phyloP scores from a whole-genome alignment of 345 rosid species.

The Erysimum cheiranthoides region DNA sequence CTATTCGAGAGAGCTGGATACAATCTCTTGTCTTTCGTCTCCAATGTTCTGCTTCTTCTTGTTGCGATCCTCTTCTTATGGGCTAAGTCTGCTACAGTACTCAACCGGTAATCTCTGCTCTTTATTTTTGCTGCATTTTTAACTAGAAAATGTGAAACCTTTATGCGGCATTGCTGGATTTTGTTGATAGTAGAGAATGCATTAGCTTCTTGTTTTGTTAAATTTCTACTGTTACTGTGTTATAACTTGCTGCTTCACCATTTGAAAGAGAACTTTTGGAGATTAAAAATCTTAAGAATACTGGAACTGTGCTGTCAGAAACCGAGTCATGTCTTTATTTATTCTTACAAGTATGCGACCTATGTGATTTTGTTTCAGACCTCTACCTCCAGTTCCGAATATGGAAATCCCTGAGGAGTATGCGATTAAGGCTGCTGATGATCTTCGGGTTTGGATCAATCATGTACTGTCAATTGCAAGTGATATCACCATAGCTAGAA shows the following conservation, averaged over 20 bases:
- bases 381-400: slow-evolving; percentile 89
- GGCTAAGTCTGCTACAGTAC: slow-evolving; percentile 97
- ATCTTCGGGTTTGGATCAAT: slow-evolving; percentile 62
- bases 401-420: slow-evolving; percentile 83
- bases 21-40: slow-evolving; percentile 70
- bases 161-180: not conserved
- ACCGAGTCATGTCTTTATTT: not conserved
- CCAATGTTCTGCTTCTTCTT: slow-evolving; percentile 80
- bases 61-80: slow-evolving; percentile 81
- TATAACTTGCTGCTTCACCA: not conserved
- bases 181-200: slow-evolving; percentile 8
- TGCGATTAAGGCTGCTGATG: slow-evolving; percentile 56
- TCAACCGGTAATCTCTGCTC: slow-evolving; percentile 65
- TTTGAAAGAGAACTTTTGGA: not conserved
- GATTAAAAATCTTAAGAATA: not conserved
- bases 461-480: slow-evolving; percentile 62
- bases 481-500: slow-evolving; percentile 71
- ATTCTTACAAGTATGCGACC: not conserved
- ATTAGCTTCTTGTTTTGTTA: slow-evolving; percentile 25
- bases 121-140: not conserved
- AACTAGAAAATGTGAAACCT: not conserved
- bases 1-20: slow-evolving; percentile 82
- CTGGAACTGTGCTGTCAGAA: not conserved
- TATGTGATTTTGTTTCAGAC: slow-evolving; percentile 56
- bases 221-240: not conserved